phyloP scores from a whole-genome alignment of 192 early-diverging fungal genomes.

The Coemansia sp. region DNA sequence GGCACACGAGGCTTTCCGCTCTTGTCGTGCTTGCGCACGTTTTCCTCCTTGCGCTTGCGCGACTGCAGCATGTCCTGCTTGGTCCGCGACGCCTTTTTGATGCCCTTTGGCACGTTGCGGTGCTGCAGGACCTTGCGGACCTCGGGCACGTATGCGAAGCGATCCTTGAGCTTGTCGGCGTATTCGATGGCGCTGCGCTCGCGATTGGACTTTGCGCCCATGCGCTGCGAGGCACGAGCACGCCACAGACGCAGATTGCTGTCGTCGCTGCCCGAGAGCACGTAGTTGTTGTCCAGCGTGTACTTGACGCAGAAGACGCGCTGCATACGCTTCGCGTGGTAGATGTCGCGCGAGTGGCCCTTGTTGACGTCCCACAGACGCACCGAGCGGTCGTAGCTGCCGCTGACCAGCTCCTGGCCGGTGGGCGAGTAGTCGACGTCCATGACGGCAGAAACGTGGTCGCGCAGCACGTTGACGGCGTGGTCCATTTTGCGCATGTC shows the following conservation, averaged over 20 bases:
- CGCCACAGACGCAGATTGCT: slow-evolving; percentile 98
- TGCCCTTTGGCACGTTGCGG: slow-evolving; percentile 80
- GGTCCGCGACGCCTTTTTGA: slow-evolving; percentile 76
- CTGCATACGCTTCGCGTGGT: slow-evolving; percentile 99
- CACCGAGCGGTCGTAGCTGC: slow-evolving; percentile 92
- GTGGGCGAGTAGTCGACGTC: slow-evolving; percentile 98
- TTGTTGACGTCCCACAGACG: slow-evolving; percentile 80
- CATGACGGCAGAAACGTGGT: slow-evolving; percentile 96
- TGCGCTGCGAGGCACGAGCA: slow-evolving; percentile 85
- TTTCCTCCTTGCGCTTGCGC: slow-evolving; percentile 86
- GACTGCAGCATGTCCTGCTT: slow-evolving; percentile 83
- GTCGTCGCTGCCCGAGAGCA: slow-evolving; percentile 95
- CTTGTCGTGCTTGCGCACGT: slow-evolving; percentile 83
- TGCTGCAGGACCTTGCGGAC: slow-evolving; percentile 86
- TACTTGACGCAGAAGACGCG: slow-evolving; percentile 89
- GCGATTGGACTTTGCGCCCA: slow-evolving; percentile 72
- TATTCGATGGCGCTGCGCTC: slow-evolving; percentile 82
- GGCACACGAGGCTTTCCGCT: slow-evolving; percentile 61
- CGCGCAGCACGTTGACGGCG: slow-evolving; percentile 87
- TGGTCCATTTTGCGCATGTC: slow-evolving; percentile 95
- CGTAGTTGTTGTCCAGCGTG: slow-evolving; percentile 93
- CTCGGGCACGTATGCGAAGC: slow-evolving; percentile 89
- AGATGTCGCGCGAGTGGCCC: slow-evolving; percentile 89
- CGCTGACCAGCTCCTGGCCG: slow-evolving; percentile 93
- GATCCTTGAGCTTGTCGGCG: slow-evolving; percentile 85